A percentile compares a stretch with the other conserved stretches of the same genome.
These are phyloP conservation scores for Cucurbitaria berberidis DNA, from an alignment of 2,329 filamentous ascomycete species.

Conservation along the genomic window DNA sequence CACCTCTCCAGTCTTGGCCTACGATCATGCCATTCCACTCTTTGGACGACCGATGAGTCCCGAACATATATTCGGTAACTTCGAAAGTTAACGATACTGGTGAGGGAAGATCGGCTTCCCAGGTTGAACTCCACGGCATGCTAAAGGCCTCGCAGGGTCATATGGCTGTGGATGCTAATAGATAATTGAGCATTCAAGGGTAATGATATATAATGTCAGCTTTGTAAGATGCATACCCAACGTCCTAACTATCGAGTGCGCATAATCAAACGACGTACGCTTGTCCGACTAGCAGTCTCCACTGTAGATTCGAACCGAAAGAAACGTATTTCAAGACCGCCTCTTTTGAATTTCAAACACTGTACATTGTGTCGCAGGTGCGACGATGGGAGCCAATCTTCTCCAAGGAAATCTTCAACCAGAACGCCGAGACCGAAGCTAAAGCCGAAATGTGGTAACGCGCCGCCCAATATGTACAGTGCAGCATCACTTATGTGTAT, in stretches of 20 bases:
- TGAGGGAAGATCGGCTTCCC: neutral
- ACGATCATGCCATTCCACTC: too few relatives aligned
- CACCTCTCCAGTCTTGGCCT: too few relatives aligned
- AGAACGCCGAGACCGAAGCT: conserved; percentile 7
- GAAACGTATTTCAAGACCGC: neutral
- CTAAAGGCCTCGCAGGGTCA: neutral
- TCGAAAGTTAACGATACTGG: too few relatives aligned
- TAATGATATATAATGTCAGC: neutral
- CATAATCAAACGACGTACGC: neutral
- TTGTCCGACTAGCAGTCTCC: neutral
- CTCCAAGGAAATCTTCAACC: neutral
- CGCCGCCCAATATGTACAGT: conserved; percentile 16
- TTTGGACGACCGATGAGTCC: too few relatives aligned
- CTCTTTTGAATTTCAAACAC: neutral
- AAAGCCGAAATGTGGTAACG: conserved; percentile 1
- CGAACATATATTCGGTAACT: too few relatives aligned
- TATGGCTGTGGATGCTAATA: too few relatives aligned
- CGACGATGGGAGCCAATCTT: neutral
- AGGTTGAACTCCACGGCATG: neutral
- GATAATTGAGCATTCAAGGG: neutral
- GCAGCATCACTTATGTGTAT: conserved; percentile 9
- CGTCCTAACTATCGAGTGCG: neutral
- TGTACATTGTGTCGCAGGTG: neutral
- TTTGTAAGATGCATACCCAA: neutral
- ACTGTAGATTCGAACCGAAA: neutral